phyloP scores from a whole-genome alignment of 1,139 yeast genomes.

The Blastobotrys petasosporus region DNA sequence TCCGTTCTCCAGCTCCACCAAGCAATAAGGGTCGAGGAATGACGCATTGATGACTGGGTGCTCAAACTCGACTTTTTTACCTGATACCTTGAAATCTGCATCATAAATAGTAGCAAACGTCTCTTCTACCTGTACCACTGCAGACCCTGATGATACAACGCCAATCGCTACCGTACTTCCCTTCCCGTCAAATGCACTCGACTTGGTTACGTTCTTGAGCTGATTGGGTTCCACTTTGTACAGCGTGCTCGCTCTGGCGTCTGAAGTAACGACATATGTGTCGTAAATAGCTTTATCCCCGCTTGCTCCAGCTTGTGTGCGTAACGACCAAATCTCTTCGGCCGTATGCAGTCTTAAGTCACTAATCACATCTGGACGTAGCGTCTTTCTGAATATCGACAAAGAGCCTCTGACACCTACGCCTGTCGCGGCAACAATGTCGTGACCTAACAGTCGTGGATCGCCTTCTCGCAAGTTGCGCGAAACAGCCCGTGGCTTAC shows the following conservation, averaged over 20 bases:
- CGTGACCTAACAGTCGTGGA: conserved; percentile 52
- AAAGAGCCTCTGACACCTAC: conserved; percentile 50
- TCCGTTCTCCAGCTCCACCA: conserved; percentile 23
- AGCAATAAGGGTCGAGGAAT: conserved; percentile 32
- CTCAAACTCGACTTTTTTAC: conserved; percentile 32
- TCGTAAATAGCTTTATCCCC: conserved; percentile 35
- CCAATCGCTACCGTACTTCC: conserved; percentile 65
- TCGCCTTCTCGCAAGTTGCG: conserved; percentile 47
- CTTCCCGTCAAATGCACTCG: conserved; percentile 56
- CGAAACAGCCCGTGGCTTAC: conserved; percentile 37
- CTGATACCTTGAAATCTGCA: conserved; percentile 45
- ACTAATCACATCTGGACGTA: conserved; percentile 69
- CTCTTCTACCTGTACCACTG: conserved; percentile 70
- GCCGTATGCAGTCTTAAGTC: conserved; percentile 57
- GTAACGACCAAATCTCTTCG: conserved; percentile 34
- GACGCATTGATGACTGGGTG: conserved; percentile 50
- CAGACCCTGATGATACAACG: conserved; percentile 51
- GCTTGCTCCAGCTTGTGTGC: conserved; percentile 18
- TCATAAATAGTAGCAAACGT: conserved; percentile 61
- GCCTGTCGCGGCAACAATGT: conserved; percentile 69
- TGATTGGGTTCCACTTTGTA: conserved; percentile 58
- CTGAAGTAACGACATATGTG: conserved; percentile 62
- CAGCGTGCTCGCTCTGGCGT: conserved; percentile 28
- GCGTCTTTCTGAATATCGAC: conserved; percentile 60
- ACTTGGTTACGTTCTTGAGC: conserved; percentile 52